These are phyloP conservation scores for Neonectria neomacrospora DNA, from an alignment of 2,329 filamentous ascomycete species.

Conservation along the genomic window DNA sequence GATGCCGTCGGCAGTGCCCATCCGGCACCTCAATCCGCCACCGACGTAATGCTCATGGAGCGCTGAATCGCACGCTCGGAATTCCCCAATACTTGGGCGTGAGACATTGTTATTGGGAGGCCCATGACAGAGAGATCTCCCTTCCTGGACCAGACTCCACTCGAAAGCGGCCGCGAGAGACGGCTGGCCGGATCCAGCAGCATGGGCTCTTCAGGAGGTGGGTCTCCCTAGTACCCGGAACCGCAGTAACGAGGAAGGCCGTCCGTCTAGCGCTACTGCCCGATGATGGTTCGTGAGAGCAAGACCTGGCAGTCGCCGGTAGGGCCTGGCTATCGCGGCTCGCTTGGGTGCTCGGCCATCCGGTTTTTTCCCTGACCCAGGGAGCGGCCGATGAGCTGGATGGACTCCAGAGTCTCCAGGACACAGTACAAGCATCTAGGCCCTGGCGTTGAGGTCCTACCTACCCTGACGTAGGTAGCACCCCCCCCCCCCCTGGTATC, in stretches of 20 bases:
- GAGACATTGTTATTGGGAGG: slow-evolving; percentile 35
- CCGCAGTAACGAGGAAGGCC: slow-evolving; percentile 29
- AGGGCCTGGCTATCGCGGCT: slow-evolving; percentile 44
- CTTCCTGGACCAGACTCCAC: slow-evolving; percentile 26
- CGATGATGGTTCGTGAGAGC: slow-evolving; percentile 40
- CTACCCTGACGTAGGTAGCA: slow-evolving; percentile 21
- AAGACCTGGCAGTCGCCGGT: slow-evolving; percentile 24
- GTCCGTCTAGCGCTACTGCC: slow-evolving; percentile 34
- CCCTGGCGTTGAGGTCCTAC: slow-evolving; percentile 19
- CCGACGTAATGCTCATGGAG: slow-evolving; percentile 41
- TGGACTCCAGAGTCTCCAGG: slow-evolving; percentile 11
- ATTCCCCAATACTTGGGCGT: slow-evolving; percentile 26
- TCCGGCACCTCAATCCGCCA: slow-evolving; percentile 40
- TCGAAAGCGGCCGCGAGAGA: slow-evolving; percentile 23
- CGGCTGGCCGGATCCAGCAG: slow-evolving; percentile 36
- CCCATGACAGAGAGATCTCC: slow-evolving; percentile 25
- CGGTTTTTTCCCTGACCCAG: slow-evolving; percentile 32
- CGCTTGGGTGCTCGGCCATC: slow-evolving; percentile 36
- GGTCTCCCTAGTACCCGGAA: slow-evolving; percentile 36
- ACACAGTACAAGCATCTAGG: slow-evolving; percentile 23
- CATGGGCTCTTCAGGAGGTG: slow-evolving; percentile 40
- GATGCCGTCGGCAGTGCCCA: slow-evolving; percentile 43
- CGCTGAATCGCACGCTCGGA: slow-evolving; percentile 36
- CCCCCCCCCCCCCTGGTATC: slow-evolving; percentile 18
- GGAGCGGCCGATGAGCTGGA: slow-evolving; percentile 24